Conservation (phyloP, 495 filamentous ascomycete genomes). For the Hypomontagnella submonticulosa region DNA sequence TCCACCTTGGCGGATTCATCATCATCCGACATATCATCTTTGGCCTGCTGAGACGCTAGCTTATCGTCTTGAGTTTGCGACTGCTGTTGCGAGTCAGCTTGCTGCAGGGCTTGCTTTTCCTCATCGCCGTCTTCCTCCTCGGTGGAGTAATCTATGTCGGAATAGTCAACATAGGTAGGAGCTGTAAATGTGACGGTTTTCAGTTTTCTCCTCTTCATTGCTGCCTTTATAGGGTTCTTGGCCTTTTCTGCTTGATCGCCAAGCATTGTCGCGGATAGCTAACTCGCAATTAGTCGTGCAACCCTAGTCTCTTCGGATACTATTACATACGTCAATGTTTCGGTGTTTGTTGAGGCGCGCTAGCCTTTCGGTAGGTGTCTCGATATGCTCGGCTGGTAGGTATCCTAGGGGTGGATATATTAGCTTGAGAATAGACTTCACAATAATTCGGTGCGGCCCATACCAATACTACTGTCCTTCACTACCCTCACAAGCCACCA, state of each 20-base stretch:
- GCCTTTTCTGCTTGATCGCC: conserved; percentile 89
- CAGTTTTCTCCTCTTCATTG: conserved; percentile 84
- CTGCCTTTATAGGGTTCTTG: conserved; percentile 89
- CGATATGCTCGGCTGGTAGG: conserved; percentile 96
- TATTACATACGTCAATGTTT: conserved; percentile 86
- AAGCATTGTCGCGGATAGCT: conserved; percentile 95
- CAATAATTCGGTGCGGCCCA: conserved; percentile 37
- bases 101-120: conserved; percentile 57
- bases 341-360: conserved; percentile 96
- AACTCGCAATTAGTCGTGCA: conserved; percentile 27
- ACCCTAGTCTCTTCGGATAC: not conserved
- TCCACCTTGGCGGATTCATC: conserved; percentile 63
- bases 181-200: conserved; percentile 91
- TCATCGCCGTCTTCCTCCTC: conserved; percentile 83
- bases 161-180: conserved; percentile 90
- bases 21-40: conserved; percentile 50
- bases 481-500: conserved; percentile 99
- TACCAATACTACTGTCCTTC: conserved; percentile 97
- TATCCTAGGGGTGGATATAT: conserved; percentile 71
- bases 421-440: conserved; percentile 22
- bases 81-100: conserved; percentile 47
- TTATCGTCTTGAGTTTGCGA: conserved; percentile 50
- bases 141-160: conserved; percentile 86
- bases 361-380: conserved; percentile 94
- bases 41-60: conserved; percentile 44